Evolutionary conservation across 257 asterid species (phyloP), one percentile per base, ranked within the genome.

Genomic region (Phtheirospermum japonicum): DNA sequence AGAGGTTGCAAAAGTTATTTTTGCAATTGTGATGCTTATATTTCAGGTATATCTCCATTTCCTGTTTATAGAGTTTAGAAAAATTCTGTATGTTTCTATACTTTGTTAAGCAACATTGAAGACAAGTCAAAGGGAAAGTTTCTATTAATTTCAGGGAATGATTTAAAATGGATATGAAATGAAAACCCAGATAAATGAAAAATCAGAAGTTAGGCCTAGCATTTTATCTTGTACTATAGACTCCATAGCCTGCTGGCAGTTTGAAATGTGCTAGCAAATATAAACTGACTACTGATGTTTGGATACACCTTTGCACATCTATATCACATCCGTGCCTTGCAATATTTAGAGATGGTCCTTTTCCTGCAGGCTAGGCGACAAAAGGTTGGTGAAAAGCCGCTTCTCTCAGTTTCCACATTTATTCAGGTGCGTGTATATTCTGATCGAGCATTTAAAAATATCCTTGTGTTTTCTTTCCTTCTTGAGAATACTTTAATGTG

Each of bases 381-480:
- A 71, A 92, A 92, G 78, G 90, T 82, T 76, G 96, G 97, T 64
- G 99, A 92, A 76, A 92, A 89, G 79, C 88, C 95, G 11, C 80
- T 86, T 69, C 82, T 93, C 46, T 93, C 97, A 43, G 46, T 87
- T 65, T 87, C 97, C 49, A 83, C 83, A 9, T 83, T 92, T 68
- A 42, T 83, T 65, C 97, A 89, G 99, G 99, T 80, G 64, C 62
- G 52, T 62, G 51, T 63, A 57, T 28, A 39, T 10, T 8, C 40
- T 59, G 43, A 69, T 63, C 23, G 32, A 66, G 70, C 74, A 53
- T 57, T 50, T 54, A 32, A 40, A 37, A 10, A 8, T 52, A 4
- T 49, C 31, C 5, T 49, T 18, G 23, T 49, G 2, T 18, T 23
- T 23, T 26, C 20, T 62, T 57, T 17, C 32, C 5, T 26, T 37